Evolutionary conservation across 2,329 filamentous ascomycete genomes (phyloP).

Genomic region (Tolypocladium nubicola): DNA sequence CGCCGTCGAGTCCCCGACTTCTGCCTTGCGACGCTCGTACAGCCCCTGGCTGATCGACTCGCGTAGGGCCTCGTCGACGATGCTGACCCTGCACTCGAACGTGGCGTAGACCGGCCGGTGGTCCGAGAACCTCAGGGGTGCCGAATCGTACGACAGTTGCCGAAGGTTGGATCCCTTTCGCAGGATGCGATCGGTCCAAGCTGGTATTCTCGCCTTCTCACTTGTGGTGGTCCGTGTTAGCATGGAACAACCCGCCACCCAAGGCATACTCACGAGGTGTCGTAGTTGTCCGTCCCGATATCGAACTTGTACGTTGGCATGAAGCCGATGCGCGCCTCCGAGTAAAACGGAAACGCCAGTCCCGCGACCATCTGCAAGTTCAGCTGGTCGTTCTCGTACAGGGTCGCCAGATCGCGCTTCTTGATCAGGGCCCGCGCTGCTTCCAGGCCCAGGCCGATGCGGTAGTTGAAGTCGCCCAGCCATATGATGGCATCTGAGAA

Average conservation of each 20-base stretch:
- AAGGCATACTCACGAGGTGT: conserved; percentile 60
- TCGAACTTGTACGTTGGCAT: conserved; percentile 95
- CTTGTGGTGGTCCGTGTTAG: conserved; percentile 26
- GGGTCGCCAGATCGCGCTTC: conserved; percentile 58
- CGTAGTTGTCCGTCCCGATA: conserved; percentile 77
- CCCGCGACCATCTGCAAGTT: conserved; percentile 96
- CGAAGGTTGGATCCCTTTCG: conserved; percentile 75
- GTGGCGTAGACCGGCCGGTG: conserved; percentile 90
- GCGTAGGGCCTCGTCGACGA: conserved; percentile 65
- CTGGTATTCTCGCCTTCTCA: conserved; percentile 88
- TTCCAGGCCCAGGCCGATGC: conserved; percentile 76
- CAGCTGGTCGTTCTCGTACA: conserved; percentile 91
- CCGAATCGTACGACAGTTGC: conserved; percentile 73
- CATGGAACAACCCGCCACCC: not conserved
- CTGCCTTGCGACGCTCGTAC: conserved; percentile 57
- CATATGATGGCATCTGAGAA: conserved; percentile 64
- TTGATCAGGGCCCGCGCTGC: conserved; percentile 65
- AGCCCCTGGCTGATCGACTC: conserved; percentile 63
- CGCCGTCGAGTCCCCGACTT: conserved; percentile 54
- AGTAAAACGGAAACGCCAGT: conserved; percentile 81
- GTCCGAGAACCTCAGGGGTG: conserved; percentile 81
- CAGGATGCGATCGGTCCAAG: conserved; percentile 92
- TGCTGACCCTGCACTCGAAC: conserved; percentile 74
- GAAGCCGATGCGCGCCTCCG: conserved; percentile 79
- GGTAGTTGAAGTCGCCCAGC: conserved; percentile 98